These are phyloP conservation scores for Populus hybrid DNA, from an alignment of 441 rosid genomes.

Conservation along the genomic window DNA sequence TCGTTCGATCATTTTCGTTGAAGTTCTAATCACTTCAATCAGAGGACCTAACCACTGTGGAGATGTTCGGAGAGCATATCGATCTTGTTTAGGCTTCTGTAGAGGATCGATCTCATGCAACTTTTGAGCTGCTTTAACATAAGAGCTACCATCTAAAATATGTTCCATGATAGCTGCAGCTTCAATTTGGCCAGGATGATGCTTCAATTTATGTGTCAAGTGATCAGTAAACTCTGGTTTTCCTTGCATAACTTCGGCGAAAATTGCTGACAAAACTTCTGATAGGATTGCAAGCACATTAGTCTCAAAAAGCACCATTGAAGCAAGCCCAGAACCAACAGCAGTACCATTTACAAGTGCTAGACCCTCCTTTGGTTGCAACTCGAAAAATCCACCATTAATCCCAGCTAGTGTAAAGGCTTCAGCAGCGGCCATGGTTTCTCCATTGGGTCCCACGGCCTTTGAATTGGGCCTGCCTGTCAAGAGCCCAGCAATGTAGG, in stretches of 20 bases:
- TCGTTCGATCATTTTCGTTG: constrained; percentile 47
- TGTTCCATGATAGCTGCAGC: constrained; percentile 59
- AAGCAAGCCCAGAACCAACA: constrained; percentile 49
- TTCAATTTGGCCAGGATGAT: constrained; percentile 58
- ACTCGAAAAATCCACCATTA: no score
- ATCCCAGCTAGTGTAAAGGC: no score
- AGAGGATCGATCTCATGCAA: constrained; percentile 47
- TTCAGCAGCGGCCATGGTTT: no score
- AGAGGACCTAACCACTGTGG: constrained; percentile 58
- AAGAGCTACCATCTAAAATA: constrained; percentile 43
- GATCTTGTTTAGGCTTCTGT: constrained; percentile 51
- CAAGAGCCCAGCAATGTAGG: no score
- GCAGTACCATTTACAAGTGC: constrained; percentile 50
- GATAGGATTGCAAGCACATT: constrained; percentile 34
- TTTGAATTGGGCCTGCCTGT: no score
- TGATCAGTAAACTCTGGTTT: constrained; percentile 36
- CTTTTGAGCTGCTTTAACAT: constrained; percentile 41
- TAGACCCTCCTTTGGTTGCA: no score
- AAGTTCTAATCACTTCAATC: constrained; percentile 45
- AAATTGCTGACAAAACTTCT: constrained; percentile 42
- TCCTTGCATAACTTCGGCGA: constrained; percentile 54
- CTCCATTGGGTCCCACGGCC: no score
- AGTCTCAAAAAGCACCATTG: constrained; percentile 41
- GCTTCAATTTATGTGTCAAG: constrained; percentile 41
- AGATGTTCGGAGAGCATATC: constrained; percentile 53